Evolutionary conservation across 2,329 filamentous ascomycete species (phyloP).

Genomic region (Exophiala viscosa): DNA sequence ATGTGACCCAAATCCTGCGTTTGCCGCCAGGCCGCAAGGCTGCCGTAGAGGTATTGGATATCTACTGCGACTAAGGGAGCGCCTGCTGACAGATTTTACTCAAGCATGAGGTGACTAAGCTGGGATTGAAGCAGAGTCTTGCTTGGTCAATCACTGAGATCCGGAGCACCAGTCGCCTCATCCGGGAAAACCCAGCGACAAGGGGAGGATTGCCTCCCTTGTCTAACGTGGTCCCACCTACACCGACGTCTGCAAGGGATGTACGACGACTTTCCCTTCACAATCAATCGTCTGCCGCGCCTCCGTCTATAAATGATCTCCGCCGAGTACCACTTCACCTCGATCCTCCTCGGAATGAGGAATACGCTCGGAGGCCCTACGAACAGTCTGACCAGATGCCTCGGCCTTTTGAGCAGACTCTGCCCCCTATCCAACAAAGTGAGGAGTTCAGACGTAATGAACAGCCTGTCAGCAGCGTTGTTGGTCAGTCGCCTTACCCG

Average conservation of each 20-base stretch:
- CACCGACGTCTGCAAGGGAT: constrained; percentile 13
- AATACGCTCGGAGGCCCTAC: constrained; percentile 10
- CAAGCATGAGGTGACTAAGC: constrained; percentile 19
- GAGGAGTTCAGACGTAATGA: constrained; percentile 22
- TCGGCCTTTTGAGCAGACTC: constrained; percentile 29
- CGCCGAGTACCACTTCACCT: constrained; percentile 11
- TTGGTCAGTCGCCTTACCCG: constrained; percentile 20
- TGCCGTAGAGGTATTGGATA: constrained; percentile 13
- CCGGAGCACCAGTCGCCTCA: constrained; percentile 17
- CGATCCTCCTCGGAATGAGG: constrained; percentile 18
- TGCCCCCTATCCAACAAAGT: constrained; percentile 17
- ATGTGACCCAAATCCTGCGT: constrained; percentile 21
- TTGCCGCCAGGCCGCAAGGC: constrained; percentile 9
- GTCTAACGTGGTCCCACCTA: constrained; percentile 17
- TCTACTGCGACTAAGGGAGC: constrained; percentile 3
- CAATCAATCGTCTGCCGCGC: constrained; percentile 8
- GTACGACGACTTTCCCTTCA: constrained; percentile 15
- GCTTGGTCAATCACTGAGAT: constrained; percentile 21
- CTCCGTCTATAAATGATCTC: constrained; percentile 17
- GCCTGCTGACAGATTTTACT: constrained; percentile 13
- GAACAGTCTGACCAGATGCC: constrained; percentile 17
- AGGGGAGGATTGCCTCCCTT: constrained; percentile 19
- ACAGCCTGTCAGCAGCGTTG: constrained; percentile 8
- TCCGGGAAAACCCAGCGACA: constrained; percentile 14
- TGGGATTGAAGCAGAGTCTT: constrained; percentile 24